Conservation (phyloP, 305 asterid species). For the Nicotiana rustica region DNA sequence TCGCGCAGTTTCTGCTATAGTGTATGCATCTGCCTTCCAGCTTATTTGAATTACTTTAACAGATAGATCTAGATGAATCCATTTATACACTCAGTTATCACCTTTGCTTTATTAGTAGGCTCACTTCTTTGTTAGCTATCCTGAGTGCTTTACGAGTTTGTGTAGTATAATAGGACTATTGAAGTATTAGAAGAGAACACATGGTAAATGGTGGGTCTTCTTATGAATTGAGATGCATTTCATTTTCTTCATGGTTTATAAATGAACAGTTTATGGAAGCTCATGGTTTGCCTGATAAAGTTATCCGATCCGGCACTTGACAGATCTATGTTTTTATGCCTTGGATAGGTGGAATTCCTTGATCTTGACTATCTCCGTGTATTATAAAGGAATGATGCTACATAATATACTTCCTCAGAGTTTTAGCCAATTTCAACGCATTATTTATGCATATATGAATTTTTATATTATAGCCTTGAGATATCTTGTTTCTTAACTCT, state of each 20-base stretch:
- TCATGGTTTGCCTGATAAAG: conserved; percentile 17
- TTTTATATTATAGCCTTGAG: not conserved
- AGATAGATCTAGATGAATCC: conserved; percentile 11
- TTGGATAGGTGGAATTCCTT: conserved; percentile 18
- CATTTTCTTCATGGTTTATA: not conserved
- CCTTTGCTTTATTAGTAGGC: not conserved
- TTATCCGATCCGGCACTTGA: not conserved
- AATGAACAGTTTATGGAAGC: not conserved
- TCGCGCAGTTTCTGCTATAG: conserved; percentile 99
- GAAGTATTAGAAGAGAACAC: not conserved
- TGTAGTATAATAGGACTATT: not conserved
- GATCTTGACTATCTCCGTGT: not conserved
- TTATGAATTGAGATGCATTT: not conserved
- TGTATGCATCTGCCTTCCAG: conserved; percentile 57
- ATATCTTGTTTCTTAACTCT: not conserved
- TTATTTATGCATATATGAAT: not conserved
- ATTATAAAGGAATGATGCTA: not conserved
- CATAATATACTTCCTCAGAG: not conserved
- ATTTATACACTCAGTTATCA: not conserved
- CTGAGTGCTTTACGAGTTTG: not conserved
- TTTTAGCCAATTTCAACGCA: not conserved
- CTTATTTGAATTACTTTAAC: not conserved
- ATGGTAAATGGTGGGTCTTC: not conserved
- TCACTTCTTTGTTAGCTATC: not conserved
- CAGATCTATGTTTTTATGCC: not conserved